phyloP scores from a whole-genome alignment of 768 basidiomycete genomes.

The Suillus ampliporus region DNA sequence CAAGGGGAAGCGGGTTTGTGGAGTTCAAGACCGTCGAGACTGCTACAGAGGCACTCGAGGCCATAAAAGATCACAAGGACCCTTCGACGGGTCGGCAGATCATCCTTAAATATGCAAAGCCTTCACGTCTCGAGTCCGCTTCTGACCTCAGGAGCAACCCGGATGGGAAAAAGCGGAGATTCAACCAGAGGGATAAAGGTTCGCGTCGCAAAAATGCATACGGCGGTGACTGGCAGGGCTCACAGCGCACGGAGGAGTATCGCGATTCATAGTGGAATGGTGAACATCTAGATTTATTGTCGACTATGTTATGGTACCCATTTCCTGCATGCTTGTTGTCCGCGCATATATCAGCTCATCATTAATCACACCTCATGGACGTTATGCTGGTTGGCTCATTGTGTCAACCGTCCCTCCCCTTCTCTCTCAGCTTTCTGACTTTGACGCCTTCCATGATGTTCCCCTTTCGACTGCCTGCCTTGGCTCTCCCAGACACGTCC shows the following conservation, averaged over 20 bases:
- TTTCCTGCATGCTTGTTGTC: constrained; percentile 1
- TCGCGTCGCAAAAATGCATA: constrained; percentile 2
- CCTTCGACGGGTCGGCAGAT: constrained; percentile 12
- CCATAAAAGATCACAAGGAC: constrained; percentile 37
- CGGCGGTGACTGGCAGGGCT: neutral
- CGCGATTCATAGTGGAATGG: constrained; percentile 1
- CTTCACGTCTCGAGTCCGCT: neutral
- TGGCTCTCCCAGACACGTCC: constrained; percentile 30
- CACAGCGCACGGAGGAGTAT: constrained; percentile 5
- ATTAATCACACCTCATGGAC: constrained; percentile 7
- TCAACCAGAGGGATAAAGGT: neutral
- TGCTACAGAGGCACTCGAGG: constrained; percentile 54
- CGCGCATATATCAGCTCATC: neutral
- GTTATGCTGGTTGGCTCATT: neutral
- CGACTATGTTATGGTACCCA: neutral
- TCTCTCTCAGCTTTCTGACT: neutral
- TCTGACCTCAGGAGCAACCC: neutral
- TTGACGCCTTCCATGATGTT: neutral
- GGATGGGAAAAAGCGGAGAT: neutral
- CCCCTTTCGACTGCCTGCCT: neutral
- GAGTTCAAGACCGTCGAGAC: constrained; percentile 52
- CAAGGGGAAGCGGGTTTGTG: constrained; percentile 52
- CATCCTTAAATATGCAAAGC: constrained; percentile 25
- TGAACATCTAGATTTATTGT: neutral
- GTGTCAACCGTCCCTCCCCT: no score